Base-by-base conservation (phyloP, 495 filamentous ascomycete genomes). In the Penicillium riverlandense region DNA sequence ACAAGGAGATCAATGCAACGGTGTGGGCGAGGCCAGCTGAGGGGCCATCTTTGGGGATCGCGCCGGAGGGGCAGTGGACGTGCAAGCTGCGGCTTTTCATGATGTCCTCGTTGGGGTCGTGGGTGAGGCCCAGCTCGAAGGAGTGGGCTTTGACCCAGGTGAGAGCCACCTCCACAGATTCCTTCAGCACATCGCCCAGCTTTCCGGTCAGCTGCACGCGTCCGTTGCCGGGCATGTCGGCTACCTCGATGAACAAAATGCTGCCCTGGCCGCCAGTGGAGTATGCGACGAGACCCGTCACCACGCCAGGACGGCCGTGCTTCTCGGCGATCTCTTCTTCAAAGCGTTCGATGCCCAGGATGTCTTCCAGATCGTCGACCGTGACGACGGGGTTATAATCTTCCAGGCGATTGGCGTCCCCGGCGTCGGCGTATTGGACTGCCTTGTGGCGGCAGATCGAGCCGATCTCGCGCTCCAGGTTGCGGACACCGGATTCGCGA, bases 241-340 rank as follows among this genome's bases (percentile, higher is more conserved):
- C 88, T 27, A 96, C 86, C 67, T 99, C 92, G 57, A 99, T 97
- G 72, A 99, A 99, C 39, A 99, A 71, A 57, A 99, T 99, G 57
- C 87, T 90, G 36, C 92, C 92, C 64, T 95, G 89, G 35, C 88
- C 89, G 38, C 94, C 92, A 14, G 83, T 86, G 49, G 82, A 86
- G 70, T 95, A 97, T n/a, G 94, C 94, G 13, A 97, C 92, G 12
- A 99, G 82, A 35, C 94, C 92, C 6, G 94, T 99, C 40, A 99
- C 92, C 41, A 99, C 86, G 47, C 92, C 92, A 13, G 94, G 90
- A 37, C 88, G 86, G 47, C 82, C 80, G 41, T 78, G 81, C 56
- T 86, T 87, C 66, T 95, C 91, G 13, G 92, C 85, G 53, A 99
- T 88, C 64, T 99, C 92, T 62, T 95, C 89, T 50, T 96, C 88